Evolutionary conservation across 2,329 filamentous ascomycete genomes (phyloP).

Genomic region (Colletotrichum navitas): DNA sequence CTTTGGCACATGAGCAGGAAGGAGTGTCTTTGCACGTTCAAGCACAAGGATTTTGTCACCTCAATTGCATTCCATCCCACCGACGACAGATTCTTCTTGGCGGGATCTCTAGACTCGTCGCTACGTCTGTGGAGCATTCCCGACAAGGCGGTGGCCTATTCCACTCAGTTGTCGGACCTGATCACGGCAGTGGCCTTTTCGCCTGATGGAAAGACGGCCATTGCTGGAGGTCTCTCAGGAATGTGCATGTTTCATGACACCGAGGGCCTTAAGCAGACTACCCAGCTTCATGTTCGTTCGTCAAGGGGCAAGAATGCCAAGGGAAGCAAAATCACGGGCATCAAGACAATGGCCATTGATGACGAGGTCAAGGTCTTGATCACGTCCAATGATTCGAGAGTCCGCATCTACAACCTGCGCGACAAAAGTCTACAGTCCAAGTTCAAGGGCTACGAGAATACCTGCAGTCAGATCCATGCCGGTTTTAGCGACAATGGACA

Average conservation of each 20-base stretch:
- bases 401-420: constrained; percentile 88
- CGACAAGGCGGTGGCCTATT: constrained; percentile 91
- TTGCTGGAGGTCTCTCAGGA: constrained; percentile 88
- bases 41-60: constrained; percentile 94
- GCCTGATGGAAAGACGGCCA: constrained; percentile 89
- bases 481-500: constrained; percentile 87
- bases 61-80: constrained; percentile 94
- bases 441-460: constrained; percentile 91
- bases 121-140: constrained; percentile 96
- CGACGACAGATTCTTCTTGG: constrained; percentile 96
- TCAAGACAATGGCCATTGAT: constrained; percentile 77
- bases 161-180: constrained; percentile 82
- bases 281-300: constrained; percentile 93
- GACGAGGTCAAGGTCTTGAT: constrained; percentile 86
- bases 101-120: constrained; percentile 90
- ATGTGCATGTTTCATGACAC: constrained; percentile 93
- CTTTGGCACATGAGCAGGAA: constrained; percentile 90
- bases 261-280: constrained; percentile 84
- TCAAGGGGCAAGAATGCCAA: constrained; percentile 93
- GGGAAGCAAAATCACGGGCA: constrained; percentile 97
- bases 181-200: constrained; percentile 96
- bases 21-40: constrained; percentile 93
- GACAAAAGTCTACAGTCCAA: constrained; percentile 90
- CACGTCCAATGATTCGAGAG: constrained; percentile 93
- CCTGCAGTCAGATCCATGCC: constrained; percentile 89